These are phyloP conservation scores for Reutealis trisperma DNA, from an alignment of 345 rosid species.

Conservation along the genomic window DNA sequence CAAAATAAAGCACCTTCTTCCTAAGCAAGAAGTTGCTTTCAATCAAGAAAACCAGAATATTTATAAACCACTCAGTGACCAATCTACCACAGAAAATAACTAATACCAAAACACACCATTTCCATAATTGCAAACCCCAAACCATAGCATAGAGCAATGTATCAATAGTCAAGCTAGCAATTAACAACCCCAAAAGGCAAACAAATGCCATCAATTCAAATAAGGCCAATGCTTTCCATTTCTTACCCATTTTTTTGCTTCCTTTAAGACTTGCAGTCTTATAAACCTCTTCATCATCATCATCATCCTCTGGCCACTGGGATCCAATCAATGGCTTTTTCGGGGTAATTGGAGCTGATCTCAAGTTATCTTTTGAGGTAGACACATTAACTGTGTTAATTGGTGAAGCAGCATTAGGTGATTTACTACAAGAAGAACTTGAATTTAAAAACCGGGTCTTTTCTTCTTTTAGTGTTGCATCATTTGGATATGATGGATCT, in stretches of 20 bases:
- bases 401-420: conserved; percentile 41
- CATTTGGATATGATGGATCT: conserved; percentile 42
- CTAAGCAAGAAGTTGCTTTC: conserved; percentile 58
- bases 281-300: conserved; percentile 50
- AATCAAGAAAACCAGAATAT: conserved; percentile 48
- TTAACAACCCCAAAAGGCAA: conserved; percentile 31
- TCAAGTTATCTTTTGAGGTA: conserved; percentile 33
- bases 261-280: conserved; percentile 36
- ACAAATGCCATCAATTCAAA: conserved; percentile 35
- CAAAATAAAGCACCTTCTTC: conserved; percentile 68
- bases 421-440: conserved; percentile 30
- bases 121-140: conserved; percentile 56
- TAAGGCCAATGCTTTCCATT: conserved; percentile 27
- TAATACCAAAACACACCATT: conserved; percentile 53
- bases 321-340: conserved; percentile 48
- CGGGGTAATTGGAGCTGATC: conserved; percentile 47
- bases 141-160: conserved; percentile 25
- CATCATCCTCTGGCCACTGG: conserved; percentile 35
- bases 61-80: conserved; percentile 49
- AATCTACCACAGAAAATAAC: conserved; percentile 55
- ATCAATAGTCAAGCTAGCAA: conserved; percentile 41
- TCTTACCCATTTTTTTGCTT: conserved; percentile 29
- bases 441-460: conserved; percentile 18
- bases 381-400: conserved; percentile 7
- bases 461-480: conserved; percentile 33